phyloP scores from a whole-genome alignment of 345 rosid genomes.

The Gossypium bickii region DNA sequence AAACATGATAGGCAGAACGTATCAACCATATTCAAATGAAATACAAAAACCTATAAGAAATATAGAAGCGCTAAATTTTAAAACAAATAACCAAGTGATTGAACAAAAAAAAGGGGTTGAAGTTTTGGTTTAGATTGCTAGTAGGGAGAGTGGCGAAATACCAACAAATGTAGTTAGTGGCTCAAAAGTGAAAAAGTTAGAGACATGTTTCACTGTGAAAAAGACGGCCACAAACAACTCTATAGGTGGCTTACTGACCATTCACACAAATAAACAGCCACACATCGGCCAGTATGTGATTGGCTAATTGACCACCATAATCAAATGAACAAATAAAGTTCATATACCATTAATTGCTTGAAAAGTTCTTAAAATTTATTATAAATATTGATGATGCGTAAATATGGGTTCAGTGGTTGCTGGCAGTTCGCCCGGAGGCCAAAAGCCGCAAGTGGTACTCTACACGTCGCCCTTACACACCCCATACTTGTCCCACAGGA shows the following conservation, averaged over 20 bases:
- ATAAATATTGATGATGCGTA: neutral
- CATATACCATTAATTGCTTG: no score
- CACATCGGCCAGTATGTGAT: slow-evolving; percentile 21
- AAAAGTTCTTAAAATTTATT: neutral
- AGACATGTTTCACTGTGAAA: slow-evolving; percentile 18
- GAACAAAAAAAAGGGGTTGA: neutral
- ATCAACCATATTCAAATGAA: slow-evolving; percentile 3
- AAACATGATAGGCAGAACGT: neutral
- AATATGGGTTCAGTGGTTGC: no score
- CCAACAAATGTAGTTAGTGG: slow-evolving; percentile 29
- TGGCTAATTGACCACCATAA: slow-evolving; percentile 48
- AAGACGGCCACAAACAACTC: slow-evolving; percentile 19
- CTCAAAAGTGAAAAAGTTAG: slow-evolving; percentile 26
- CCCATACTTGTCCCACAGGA: no score
- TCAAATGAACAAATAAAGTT: neutral
- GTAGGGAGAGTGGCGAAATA: neutral
- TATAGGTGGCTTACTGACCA: slow-evolving; percentile 64
- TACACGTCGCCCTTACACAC: no score
- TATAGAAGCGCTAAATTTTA: neutral
- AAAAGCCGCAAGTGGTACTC: no score
- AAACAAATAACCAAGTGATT: neutral
- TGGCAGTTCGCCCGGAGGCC: no score
- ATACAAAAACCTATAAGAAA: neutral
- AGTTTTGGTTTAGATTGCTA: neutral
- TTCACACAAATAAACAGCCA: slow-evolving; percentile 39